Evolutionary conservation across 768 basidiomycete genomes (phyloP).

Genomic region (Tricholoma sp.): DNA sequence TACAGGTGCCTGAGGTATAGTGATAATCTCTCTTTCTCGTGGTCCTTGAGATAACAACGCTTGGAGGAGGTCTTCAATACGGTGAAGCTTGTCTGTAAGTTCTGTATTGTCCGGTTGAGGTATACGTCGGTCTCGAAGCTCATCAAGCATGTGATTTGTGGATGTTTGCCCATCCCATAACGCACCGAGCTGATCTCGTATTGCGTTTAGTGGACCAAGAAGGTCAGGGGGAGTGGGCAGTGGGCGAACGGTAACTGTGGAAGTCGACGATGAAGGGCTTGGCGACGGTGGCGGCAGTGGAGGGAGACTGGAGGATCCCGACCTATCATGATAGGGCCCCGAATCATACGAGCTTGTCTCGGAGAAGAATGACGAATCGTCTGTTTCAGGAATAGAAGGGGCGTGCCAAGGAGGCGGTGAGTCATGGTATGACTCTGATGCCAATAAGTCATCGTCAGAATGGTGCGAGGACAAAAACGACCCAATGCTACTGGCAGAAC

Average conservation of each 20-base stretch:
- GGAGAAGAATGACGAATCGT: slow-evolving; percentile 6
- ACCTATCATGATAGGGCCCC: slow-evolving; percentile 6
- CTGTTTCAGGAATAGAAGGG: slow-evolving; percentile 9
- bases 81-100: slow-evolving; percentile 34
- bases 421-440: slow-evolving; percentile 8
- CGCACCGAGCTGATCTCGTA: slow-evolving; percentile 54
- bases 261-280: slow-evolving; percentile 31
- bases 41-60: slow-evolving; percentile 31
- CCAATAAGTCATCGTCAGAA: slow-evolving; percentile 52
- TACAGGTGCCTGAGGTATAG: slow-evolving; percentile 1
- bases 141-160: slow-evolving; percentile 57
- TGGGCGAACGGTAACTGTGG: slow-evolving; percentile 29
- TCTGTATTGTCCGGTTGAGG: slow-evolving; percentile 35
- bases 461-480: slow-evolving; percentile 57
- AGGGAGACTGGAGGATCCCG: slow-evolving; percentile 27
- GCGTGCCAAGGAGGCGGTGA: slow-evolving; percentile 18
- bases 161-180: slow-evolving; percentile 59
- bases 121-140: slow-evolving; percentile 47
- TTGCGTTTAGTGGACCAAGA: slow-evolving; percentile 46
- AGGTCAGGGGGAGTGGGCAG: slow-evolving; percentile 35
- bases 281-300: slow-evolving; percentile 27
- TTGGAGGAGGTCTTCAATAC: slow-evolving; percentile 45
- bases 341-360: slow-evolving; percentile 11
- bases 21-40: slow-evolving; percentile 19
- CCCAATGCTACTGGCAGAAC: slow-evolving; percentile 35